Conservation (phyloP, 768 basidiomycete genomes). For the Inosperma sp. region DNA sequence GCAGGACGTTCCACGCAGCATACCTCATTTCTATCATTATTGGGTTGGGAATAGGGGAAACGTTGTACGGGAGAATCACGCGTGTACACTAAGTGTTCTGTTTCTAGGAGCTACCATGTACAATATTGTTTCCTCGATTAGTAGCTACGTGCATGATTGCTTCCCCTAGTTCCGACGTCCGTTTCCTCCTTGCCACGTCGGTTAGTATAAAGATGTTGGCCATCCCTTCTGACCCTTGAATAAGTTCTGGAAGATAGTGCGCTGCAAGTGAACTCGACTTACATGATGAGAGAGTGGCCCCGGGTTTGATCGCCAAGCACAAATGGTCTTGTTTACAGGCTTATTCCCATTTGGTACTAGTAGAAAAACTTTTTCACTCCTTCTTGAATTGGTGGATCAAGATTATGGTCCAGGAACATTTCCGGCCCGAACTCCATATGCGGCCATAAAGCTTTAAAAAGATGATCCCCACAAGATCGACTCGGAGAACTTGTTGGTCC, state of each 20-base stretch:
- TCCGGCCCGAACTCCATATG: too few relatives aligned
- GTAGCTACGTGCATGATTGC: neutral
- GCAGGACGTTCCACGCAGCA: conserved; percentile 79
- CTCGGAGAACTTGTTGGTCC: too few relatives aligned
- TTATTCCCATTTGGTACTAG: conserved; percentile 9
- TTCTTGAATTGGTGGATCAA: conserved; percentile 4
- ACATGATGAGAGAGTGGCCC: too few relatives aligned
- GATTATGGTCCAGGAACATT: too few relatives aligned
- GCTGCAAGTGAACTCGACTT: too few relatives aligned
- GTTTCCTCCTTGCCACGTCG: too few relatives aligned
- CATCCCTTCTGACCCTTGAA: too few relatives aligned
- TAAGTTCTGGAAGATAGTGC: too few relatives aligned
- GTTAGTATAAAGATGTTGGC: too few relatives aligned
- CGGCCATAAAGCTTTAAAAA: too few relatives aligned
- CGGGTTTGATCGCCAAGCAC: neutral
- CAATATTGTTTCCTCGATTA: neutral
- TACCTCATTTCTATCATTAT: conserved; percentile 69
- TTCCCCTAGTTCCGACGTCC: neutral
- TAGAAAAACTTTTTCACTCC: conserved; percentile 12
- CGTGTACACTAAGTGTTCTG: conserved; percentile 8
- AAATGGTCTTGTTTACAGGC: neutral
- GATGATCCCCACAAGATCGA: too few relatives aligned
- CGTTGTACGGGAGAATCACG: conserved; percentile 56
- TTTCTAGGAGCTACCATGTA: too few relatives aligned
- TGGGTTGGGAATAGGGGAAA: conserved; percentile 72